These are phyloP conservation scores for Ceratocystis variospora DNA, from an alignment of 2,329 filamentous ascomycete genomes.

Conservation along the genomic window DNA sequence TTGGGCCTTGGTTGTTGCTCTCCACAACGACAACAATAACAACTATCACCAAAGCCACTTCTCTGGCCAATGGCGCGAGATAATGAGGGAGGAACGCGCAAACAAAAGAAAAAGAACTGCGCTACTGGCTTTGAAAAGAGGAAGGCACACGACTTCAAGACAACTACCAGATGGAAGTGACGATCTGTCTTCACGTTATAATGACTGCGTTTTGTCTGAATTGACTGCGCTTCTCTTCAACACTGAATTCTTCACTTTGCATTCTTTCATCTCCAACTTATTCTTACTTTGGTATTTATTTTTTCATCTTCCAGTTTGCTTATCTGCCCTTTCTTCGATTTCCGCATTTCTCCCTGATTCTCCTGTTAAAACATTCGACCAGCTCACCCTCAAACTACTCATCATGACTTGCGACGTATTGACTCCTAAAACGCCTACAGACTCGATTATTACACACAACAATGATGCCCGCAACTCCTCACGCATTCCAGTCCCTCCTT, in stretches of 20 bases:
- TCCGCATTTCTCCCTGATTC: background rate
- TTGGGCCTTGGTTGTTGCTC: background rate
- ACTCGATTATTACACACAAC: background rate
- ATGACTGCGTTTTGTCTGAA: background rate
- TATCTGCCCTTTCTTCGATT: background rate
- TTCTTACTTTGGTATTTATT: constrained; percentile 6
- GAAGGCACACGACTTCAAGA: background rate
- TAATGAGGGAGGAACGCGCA: background rate
- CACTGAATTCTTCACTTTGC: background rate
- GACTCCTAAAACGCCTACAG: background rate
- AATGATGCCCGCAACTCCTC: background rate
- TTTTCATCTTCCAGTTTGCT: constrained; percentile 2
- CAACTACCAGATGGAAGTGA: background rate
- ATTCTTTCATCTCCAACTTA: background rate
- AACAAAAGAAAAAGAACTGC: background rate
- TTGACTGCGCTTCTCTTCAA: background rate
- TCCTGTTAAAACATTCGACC: background rate
- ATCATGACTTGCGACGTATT: background rate
- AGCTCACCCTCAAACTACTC: background rate
- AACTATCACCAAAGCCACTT: background rate
- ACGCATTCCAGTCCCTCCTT: too few relatives aligned
- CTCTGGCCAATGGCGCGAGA: background rate
- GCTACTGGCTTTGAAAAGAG: background rate
- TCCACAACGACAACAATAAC: background rate
- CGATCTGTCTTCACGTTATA: background rate